These are phyloP conservation scores for Carex arenaria DNA, from an alignment of 202 grass and related monocot species.

Conservation along the genomic window DNA sequence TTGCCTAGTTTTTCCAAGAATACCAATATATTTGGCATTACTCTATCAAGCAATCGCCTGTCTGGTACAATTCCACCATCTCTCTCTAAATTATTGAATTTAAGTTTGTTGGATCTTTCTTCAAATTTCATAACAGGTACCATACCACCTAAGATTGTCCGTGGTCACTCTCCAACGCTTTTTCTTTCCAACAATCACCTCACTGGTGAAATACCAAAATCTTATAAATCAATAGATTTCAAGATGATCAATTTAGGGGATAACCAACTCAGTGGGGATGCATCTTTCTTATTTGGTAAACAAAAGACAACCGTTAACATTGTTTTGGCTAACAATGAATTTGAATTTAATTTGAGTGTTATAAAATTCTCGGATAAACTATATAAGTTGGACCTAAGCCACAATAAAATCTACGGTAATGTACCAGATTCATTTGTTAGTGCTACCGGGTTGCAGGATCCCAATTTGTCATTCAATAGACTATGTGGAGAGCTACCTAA, in stretches of 20 bases:
- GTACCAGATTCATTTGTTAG: conserved; percentile 29
- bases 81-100: neutral
- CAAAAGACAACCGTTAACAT: neutral
- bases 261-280: neutral
- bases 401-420: conserved; percentile 31
- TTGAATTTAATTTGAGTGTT: conserved; percentile 6
- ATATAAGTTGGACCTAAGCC: neutral
- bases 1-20: conserved; percentile 11
- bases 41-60: neutral
- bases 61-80: neutral
- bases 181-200: neutral
- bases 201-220: neutral
- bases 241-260: neutral
- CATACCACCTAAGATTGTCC: neutral
- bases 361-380: neutral
- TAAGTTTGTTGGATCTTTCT: neutral
- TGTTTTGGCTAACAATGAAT: neutral
- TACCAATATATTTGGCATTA: neutral
- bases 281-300: conserved; percentile 17
- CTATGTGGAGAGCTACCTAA: conserved; percentile 45
- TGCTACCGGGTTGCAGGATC: neutral
- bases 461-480: conserved; percentile 49
- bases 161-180: neutral
- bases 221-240: neutral
- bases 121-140: neutral